These are phyloP conservation scores for Emericellopsis terricola DNA, from an alignment of 495 filamentous ascomycete genomes.

Conservation along the genomic window DNA sequence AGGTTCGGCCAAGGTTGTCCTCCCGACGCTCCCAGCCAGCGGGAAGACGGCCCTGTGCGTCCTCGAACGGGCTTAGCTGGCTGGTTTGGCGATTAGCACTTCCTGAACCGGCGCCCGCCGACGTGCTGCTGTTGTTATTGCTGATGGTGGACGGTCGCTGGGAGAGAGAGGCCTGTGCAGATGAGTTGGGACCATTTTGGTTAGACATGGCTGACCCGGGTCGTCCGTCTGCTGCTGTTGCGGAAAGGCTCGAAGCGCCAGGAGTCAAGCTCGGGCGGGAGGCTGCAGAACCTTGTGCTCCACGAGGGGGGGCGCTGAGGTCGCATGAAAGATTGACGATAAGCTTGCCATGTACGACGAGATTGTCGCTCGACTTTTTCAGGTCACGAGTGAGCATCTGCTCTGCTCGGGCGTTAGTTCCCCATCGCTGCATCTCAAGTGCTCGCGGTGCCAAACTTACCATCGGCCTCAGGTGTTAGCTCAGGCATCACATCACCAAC, in stretches of 20 bases:
- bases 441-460: too few species aligned
- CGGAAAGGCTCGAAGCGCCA: slow-evolving; percentile 17
- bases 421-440: too few species aligned
- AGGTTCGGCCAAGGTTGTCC: slow-evolving; percentile 92
- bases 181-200: slow-evolving; percentile 15
- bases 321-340: slow-evolving; percentile 94
- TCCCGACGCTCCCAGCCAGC: slow-evolving; percentile 92
- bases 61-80: slow-evolving; percentile 84
- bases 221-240: slow-evolving; percentile 15
- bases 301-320: slow-evolving; percentile 28
- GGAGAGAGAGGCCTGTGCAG: slow-evolving; percentile 13
- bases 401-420: slow-evolving; percentile 19
- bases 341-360: slow-evolving; percentile 92
- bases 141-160: slow-evolving; percentile 20
- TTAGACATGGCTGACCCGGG: slow-evolving; percentile 28
- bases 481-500: slow-evolving; percentile 78
- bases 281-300: slow-evolving; percentile 14
- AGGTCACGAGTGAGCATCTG: slow-evolving; percentile 98
- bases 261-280: slow-evolving; percentile 21
- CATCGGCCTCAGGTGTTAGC: slow-evolving; percentile 72
- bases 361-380: slow-evolving; percentile 95
- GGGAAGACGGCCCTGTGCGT: slow-evolving; percentile 79
- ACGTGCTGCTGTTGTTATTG: too few species aligned
- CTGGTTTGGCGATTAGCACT: slow-evolving; percentile 20
- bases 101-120: slow-evolving; percentile 19